Base-by-base conservation (phyloP, 1,139 yeast genomes). In the Saccharomyces hybrid region DNA sequence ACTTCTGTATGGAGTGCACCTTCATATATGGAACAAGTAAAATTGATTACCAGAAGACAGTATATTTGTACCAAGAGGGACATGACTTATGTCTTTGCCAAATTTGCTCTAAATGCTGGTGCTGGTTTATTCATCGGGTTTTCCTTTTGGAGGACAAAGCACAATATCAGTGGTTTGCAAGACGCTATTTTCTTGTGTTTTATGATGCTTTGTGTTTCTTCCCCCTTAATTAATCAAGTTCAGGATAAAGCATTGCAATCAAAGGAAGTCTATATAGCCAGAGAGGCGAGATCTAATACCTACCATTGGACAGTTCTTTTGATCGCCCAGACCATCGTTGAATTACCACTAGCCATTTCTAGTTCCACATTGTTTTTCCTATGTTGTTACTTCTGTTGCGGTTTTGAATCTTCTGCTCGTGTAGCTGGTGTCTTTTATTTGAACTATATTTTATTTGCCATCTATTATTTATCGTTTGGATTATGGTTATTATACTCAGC, bases 241-340 rank as follows among this genome's bases (percentile, higher is more conserved):
- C 81, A 83, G 64, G 83, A 78, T 49, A 75, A 76, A 66, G 82
- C 83, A 12, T 73, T 78, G 55, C 72, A 69, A 49, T 74, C 81
- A 4, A 74, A 83, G 63, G 83, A 81, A 53, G 70, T 81, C 49
- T 82, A 67, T 62, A 83, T 81, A 67, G 80, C 79, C 19, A 76
- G 87, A 66, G 88, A 83, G 65, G 75, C 79, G 54, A 75, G 78
- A 56, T 80, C 86, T 9, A 80, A 81, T 61, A 82, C 85, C 27
- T 82, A 79, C 71, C 84, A 81, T 61, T 83, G 86, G 86, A 74
- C 83, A 16, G 71, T 79, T 47, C 71, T 83, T 68, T 70, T 82
- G 34, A 51, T 81, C 12, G 69, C 81, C 6, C 84, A 82, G 62
- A 70, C 74, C 50, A 51, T 81, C 41, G 73, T 73, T 54, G 86